phyloP scores from a whole-genome alignment of 768 basidiomycete genomes.

The Auricularia heimuer region DNA sequence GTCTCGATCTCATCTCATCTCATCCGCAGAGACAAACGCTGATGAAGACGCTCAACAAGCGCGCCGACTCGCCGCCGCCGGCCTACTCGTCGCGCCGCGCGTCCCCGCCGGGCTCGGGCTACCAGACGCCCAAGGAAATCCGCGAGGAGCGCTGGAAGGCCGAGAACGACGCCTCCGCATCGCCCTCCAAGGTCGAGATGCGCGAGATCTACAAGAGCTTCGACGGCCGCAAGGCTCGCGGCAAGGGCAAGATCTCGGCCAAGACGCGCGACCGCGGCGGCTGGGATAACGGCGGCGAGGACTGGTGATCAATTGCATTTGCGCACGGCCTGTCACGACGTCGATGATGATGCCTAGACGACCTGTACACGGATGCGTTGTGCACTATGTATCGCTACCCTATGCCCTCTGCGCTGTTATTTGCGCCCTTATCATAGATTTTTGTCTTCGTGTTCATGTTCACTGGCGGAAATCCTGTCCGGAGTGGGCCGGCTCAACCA shows the following conservation, averaged over 20 bases:
- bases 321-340: neutral
- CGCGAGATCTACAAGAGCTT: constrained; percentile 86
- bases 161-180: constrained; percentile 40
- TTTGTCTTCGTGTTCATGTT: neutral
- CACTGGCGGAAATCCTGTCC: neutral
- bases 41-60: constrained; percentile 31
- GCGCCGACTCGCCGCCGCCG: constrained; percentile 28
- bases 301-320: neutral
- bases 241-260: constrained; percentile 61
- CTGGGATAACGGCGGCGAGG: neutral
- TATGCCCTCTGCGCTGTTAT: neutral
- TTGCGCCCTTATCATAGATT: neutral
- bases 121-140: constrained; percentile 69
- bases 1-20: neutral
- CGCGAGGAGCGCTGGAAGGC: constrained; percentile 68
- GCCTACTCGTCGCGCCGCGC: constrained; percentile 35
- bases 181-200: constrained; percentile 75
- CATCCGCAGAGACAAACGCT: constrained; percentile 40
- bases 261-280: neutral
- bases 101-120: constrained; percentile 48
- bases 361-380: neutral
- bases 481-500: too few species aligned
- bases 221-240: constrained; percentile 70
- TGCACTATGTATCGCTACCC: neutral
- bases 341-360: neutral